These are phyloP conservation scores for Mycosarcoma mackinlayi DNA, from an alignment of 1,284 basidiomycete genomes.

Conservation along the genomic window DNA sequence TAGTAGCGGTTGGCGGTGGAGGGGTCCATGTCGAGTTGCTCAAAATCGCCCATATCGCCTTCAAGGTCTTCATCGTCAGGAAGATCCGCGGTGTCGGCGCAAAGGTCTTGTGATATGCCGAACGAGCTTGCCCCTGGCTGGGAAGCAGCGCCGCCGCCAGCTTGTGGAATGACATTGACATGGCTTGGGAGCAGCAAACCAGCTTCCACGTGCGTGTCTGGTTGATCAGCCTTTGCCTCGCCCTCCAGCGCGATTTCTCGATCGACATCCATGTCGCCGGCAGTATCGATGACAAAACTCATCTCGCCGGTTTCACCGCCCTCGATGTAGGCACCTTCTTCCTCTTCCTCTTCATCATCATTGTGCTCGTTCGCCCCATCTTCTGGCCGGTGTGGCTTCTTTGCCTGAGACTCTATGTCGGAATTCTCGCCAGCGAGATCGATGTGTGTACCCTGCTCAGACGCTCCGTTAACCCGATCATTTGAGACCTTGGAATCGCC, in stretches of 20 bases:
- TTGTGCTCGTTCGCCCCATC: not conserved
- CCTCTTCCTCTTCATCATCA: slow-evolving; percentile 4
- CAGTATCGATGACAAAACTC: slow-evolving; percentile 45
- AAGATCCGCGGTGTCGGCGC: not conserved
- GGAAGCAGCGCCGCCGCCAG: not conserved
- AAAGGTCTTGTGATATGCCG: not conserved
- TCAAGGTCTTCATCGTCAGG: slow-evolving; percentile 18
- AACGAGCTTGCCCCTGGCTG: slow-evolving; percentile 4
- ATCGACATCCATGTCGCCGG: slow-evolving; percentile 45
- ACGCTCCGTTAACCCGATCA: not conserved
- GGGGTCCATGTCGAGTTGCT: slow-evolving; percentile 52
- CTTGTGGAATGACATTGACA: slow-evolving; percentile 26
- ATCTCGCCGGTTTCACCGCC: slow-evolving; percentile 27
- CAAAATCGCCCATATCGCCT: slow-evolving; percentile 51
- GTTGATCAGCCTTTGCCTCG: slow-evolving; percentile 16
- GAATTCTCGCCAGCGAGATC: not conserved
- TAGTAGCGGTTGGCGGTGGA: slow-evolving; percentile 53
- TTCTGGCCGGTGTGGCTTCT: not conserved
- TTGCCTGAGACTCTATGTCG: not conserved
- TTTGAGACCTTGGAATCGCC: not conserved
- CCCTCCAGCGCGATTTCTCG: slow-evolving; percentile 31
- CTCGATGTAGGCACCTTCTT: slow-evolving; percentile 4
- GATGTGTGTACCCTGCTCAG: not conserved
- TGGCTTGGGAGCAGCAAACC: slow-evolving; percentile 38
- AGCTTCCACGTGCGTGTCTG: slow-evolving; percentile 28